Percentiles rank a stretch among this genome's conserved stretches.
Conservation (phyloP, 495 filamentous ascomycete genomes). For the Penicillium steckii region DNA sequence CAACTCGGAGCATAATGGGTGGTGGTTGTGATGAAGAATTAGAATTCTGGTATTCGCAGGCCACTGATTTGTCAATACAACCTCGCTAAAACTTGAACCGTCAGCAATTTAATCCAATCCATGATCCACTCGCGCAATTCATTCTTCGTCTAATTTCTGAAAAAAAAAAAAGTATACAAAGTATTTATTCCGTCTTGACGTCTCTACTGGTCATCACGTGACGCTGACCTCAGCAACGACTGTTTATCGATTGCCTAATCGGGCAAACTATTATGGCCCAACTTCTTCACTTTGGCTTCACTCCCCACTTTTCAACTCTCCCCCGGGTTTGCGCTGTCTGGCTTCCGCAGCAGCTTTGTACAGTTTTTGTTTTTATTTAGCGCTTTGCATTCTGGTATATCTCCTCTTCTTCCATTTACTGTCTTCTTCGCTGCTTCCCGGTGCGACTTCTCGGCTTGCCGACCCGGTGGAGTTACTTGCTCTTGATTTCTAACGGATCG, state of each 20-base stretch:
- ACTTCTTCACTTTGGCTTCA: slow-evolving; percentile 23
- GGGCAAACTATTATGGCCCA: slow-evolving; percentile 38
- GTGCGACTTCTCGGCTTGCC: slow-evolving; percentile 19
- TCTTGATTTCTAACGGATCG: slow-evolving; percentile 17
- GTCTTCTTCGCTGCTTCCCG: slow-evolving; percentile 5
- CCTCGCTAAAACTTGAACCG: too few species aligned
- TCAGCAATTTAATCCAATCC: too few species aligned
- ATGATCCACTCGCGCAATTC: too few species aligned
- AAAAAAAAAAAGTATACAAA: too few species aligned
- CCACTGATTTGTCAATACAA: too few species aligned
- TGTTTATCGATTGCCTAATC: slow-evolving; percentile 48
- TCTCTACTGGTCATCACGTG: slow-evolving; percentile 12
- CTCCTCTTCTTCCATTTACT: not conserved
- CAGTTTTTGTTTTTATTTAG: slow-evolving; percentile 27
- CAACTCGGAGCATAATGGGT: too few species aligned
- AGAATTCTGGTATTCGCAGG: too few species aligned
- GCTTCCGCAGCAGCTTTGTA: slow-evolving; percentile 21
- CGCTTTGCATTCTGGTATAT: slow-evolving; percentile 30
- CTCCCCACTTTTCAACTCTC: slow-evolving; percentile 21
- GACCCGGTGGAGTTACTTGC: slow-evolving; percentile 19
- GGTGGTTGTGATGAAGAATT: too few species aligned
- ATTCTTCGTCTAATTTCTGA: too few species aligned
- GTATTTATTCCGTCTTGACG: not conserved
- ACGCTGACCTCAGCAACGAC: slow-evolving; percentile 31
- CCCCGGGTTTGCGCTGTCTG: slow-evolving; percentile 11